phyloP scores from a whole-genome alignment of 140 eudicot species.

The Oenanthe javanica region DNA sequence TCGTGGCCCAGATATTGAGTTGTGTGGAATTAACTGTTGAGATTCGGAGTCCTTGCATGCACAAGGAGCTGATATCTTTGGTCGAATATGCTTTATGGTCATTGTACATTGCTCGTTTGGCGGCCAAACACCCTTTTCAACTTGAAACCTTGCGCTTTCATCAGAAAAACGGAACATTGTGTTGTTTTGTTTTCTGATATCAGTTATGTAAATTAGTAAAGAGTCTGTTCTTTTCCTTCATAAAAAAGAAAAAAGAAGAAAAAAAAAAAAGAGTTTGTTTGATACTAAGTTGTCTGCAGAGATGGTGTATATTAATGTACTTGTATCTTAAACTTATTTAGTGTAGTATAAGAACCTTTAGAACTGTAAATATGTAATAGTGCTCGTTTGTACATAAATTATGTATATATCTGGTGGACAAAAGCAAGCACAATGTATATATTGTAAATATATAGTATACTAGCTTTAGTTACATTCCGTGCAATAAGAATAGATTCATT shows the following conservation, averaged over 20 bases:
- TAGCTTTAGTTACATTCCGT: too few species aligned
- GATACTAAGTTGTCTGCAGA: background rate
- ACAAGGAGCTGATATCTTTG: background rate
- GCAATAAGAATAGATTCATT: too few species aligned
- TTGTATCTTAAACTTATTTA: background rate
- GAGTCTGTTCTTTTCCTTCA: too few species aligned
- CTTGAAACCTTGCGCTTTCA: background rate
- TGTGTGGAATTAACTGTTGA: constrained; percentile 81
- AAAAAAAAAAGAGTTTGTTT: background rate
- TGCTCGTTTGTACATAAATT: too few species aligned
- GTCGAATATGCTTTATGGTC: background rate
- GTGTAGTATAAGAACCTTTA: background rate
- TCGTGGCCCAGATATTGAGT: constrained; percentile 64
- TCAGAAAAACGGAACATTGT: background rate
- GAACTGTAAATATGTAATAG: background rate
- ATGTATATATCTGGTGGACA: too few species aligned
- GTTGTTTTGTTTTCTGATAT: background rate
- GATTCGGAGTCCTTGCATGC: background rate
- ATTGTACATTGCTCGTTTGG: background rate
- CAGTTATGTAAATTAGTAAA: too few species aligned
- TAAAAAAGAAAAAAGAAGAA: too few species aligned
- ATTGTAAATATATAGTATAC: too few species aligned
- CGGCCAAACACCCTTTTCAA: background rate
- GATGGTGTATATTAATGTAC: background rate
- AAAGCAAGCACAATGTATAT: too few species aligned